phyloP scores from a whole-genome alignment of 768 basidiomycete species.

The Paxillus ammoniavirescens region DNA sequence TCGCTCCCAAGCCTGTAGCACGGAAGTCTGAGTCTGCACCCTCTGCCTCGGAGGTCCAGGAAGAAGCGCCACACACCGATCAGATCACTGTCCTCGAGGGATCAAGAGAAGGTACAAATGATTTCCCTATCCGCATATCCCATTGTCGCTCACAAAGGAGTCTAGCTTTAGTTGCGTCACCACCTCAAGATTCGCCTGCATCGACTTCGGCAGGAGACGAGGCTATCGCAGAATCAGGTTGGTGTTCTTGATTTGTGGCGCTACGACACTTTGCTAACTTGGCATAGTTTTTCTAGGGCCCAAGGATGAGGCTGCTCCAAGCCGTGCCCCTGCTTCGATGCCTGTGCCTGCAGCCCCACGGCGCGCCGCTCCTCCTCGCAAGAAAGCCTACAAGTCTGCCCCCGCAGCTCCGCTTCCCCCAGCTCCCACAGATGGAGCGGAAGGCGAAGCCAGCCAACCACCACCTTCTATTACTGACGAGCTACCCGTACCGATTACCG shows the following conservation, averaged over 20 bases:
- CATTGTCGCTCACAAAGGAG: slow-evolving; percentile 3
- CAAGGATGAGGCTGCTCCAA: slow-evolving; percentile 27
- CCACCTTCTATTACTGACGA: slow-evolving; percentile 3
- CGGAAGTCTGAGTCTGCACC: slow-evolving; percentile 28
- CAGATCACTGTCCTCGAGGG: slow-evolving; percentile 6
- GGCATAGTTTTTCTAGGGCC: slow-evolving; percentile 12
- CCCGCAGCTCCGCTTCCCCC: slow-evolving; percentile 31
- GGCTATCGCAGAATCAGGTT: slow-evolving; percentile 15
- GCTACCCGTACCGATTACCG: not conserved
- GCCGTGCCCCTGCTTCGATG: slow-evolving; percentile 55
- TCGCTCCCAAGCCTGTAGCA: slow-evolving; percentile 52
- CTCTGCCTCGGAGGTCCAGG: slow-evolving; percentile 21
- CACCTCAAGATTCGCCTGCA: slow-evolving; percentile 8
- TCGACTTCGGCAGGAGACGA: slow-evolving; percentile 4
- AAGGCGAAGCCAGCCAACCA: not conserved
- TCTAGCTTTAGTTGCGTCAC: slow-evolving; percentile 15
- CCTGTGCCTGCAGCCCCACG: slow-evolving; percentile 73
- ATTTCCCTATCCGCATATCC: not conserved
- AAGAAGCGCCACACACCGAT: slow-evolving; percentile 14
- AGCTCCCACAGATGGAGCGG: slow-evolving; percentile 22
- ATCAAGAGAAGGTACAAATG: slow-evolving; percentile 19
- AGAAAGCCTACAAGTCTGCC: slow-evolving; percentile 56
- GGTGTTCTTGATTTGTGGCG: not conserved
- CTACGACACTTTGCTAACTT: slow-evolving; percentile 11
- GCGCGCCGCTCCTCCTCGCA: slow-evolving; percentile 72